These are phyloP conservation scores for Vitis rupestris DNA, from an alignment of 164 flowering plant species.

Conservation along the genomic window DNA sequence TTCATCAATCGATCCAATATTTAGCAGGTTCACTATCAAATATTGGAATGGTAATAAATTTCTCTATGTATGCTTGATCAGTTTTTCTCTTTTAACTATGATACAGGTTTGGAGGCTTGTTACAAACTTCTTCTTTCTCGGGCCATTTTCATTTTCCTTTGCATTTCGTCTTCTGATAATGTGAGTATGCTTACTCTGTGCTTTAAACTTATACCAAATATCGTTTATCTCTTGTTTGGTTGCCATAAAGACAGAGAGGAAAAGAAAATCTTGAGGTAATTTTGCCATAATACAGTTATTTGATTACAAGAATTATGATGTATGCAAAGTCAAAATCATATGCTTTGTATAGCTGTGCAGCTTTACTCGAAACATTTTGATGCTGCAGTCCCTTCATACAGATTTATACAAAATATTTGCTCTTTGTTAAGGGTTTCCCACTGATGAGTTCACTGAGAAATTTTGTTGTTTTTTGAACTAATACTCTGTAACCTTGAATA, in stretches of 20 bases:
- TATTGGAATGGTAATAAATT: no score
- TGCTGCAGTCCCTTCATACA: no score
- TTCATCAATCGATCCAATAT: no score
- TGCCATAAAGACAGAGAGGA: no score
- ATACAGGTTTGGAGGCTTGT: slow-evolving; percentile 63
- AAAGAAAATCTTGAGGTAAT: no score
- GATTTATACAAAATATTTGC: no score
- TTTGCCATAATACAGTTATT: no score
- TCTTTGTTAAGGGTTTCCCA: not conserved
- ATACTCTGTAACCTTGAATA: not conserved
- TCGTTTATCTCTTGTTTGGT: not conserved
- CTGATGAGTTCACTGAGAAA: no score
- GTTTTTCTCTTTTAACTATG: not conserved
- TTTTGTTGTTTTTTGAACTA: not conserved
- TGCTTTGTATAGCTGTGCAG: no score
- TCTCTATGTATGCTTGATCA: not conserved
- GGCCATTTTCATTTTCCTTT: slow-evolving; percentile 38
- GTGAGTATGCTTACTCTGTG: slow-evolving; percentile 23
- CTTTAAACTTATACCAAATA: not conserved
- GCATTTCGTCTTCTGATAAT: slow-evolving; percentile 45
- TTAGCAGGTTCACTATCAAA: not conserved
- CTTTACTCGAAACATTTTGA: no score
- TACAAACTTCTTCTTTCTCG: slow-evolving; percentile 58
- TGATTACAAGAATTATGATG: no score
- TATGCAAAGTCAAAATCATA: no score